Percentiles rank a stretch among this genome's conserved stretches.
These are phyloP conservation scores for Kockovaella imperatae DNA, from an alignment of 768 basidiomycete genomes.

Conservation along the genomic window DNA sequence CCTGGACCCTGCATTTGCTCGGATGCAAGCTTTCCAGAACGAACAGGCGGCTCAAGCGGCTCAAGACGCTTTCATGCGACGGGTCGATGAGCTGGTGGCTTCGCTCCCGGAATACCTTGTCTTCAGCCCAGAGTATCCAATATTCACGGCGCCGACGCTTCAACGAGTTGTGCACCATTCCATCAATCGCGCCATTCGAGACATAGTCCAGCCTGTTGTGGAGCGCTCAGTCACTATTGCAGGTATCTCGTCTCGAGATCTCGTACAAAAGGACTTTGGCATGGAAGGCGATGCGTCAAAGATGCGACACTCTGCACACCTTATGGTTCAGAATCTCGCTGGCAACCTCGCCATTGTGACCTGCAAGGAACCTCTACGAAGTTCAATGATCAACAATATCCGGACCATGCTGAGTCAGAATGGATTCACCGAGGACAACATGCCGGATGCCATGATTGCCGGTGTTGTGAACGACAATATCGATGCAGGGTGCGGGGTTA, in stretches of 20 bases:
- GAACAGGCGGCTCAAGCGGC: conserved; percentile 51
- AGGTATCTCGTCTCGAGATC: conserved; percentile 90
- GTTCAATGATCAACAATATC: conserved; percentile 80
- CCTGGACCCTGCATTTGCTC: conserved; percentile 25
- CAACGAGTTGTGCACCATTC: conserved; percentile 85
- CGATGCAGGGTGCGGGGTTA: conserved; percentile 83
- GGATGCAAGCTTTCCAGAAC: conserved; percentile 59
- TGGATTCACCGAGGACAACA: conserved; percentile 79
- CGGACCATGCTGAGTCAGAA: conserved; percentile 75
- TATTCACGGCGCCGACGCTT: conserved; percentile 63
- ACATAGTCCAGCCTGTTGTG: conserved; percentile 96
- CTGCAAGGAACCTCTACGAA: conserved; percentile 92
- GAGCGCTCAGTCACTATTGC: conserved; percentile 98
- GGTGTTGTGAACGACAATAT: conserved; percentile 85
- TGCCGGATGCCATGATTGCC: conserved; percentile 67
- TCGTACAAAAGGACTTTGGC: conserved; percentile 91
- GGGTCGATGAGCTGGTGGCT: conserved; percentile 44
- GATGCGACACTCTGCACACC: conserved; percentile 79
- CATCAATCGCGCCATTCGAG: conserved; percentile 87
- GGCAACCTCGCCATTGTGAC: conserved; percentile 94
- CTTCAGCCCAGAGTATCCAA: conserved; percentile 67
- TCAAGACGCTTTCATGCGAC: conserved; percentile 41
- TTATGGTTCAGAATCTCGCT: conserved; percentile 95
- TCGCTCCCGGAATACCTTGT: conserved; percentile 63
- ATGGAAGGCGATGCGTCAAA: conserved; percentile 86